phyloP scores from a whole-genome alignment of 1,284 basidiomycete species.

The Trichosporon ovoides region DNA sequence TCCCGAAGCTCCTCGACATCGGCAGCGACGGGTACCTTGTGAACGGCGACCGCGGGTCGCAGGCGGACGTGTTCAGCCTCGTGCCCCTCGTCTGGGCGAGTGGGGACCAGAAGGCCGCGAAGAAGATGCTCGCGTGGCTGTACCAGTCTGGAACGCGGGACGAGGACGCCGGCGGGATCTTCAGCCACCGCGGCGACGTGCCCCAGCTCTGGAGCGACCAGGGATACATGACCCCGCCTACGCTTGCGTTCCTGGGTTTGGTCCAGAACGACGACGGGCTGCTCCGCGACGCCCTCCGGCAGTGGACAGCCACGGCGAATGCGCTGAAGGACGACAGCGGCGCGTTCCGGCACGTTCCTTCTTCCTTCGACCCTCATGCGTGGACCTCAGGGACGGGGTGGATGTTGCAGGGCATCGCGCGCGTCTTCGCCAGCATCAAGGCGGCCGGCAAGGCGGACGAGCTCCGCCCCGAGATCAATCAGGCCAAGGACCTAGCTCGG shows the following conservation, averaged over 20 bases:
- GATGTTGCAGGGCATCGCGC: slow-evolving; percentile 30
- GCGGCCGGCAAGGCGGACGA: slow-evolving; percentile 9
- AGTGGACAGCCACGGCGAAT: slow-evolving; percentile 53
- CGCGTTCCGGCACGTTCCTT: slow-evolving; percentile 53
- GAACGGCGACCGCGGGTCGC: neutral
- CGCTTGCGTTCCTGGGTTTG: slow-evolving; percentile 56
- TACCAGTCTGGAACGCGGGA: neutral
- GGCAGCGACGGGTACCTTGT: neutral
- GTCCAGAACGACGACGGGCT: slow-evolving; percentile 51
- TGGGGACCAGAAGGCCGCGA: neutral
- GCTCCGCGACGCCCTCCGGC: slow-evolving; percentile 52
- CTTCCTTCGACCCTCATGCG: slow-evolving; percentile 52
- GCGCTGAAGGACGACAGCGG: slow-evolving; percentile 48
- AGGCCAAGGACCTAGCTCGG: slow-evolving; percentile 53
- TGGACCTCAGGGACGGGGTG: slow-evolving; percentile 55
- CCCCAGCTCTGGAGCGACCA: slow-evolving; percentile 55
- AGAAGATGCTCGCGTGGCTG: neutral
- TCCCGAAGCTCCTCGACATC: neutral
- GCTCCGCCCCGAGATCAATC: slow-evolving; percentile 44
- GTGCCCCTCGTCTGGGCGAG: neutral
- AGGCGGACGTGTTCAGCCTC: neutral
- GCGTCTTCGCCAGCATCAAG: slow-evolving; percentile 23
- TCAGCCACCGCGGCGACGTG: slow-evolving; percentile 31
- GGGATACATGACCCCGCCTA: slow-evolving; percentile 61
- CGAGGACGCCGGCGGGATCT: neutral